Evolutionary conservation across 768 basidiomycete species (phyloP), one percentile per base, ranked within the genome.

Genomic region (Tricholoma terreum): DNA sequence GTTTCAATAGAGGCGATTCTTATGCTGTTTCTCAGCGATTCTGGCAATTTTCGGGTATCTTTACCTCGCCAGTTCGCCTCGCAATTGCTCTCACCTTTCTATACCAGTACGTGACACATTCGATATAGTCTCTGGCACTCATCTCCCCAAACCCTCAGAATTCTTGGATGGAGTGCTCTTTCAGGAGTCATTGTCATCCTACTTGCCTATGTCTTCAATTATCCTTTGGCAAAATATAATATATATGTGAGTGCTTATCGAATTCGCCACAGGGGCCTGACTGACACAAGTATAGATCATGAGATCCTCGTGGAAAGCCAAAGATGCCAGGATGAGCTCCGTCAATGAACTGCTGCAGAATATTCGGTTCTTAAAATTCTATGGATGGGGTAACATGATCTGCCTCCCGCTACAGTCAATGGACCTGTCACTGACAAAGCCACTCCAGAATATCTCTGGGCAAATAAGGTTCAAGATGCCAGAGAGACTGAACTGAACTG

Each of bases 271-370:
- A 22, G 30, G 17, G n/a, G 30, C 7, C 22, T 49, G 6, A 31
- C 3, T 49, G 30, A 49, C 15, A 31, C 30, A 33, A 10, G 15
- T 36, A 15, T 42, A 86, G 83, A 74, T 88, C 46, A 83, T 84
- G 12, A 73, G 80, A 50, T 69, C 77, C 8, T 79, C 79, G 12
- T 84, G 81, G 81, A 82, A 79, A 64, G 84, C 87, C 0, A 80
- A 83, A 56, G 91, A 93, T 66, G 70, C 68, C 17, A 73, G 90
- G 22, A 90, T 91, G 82, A 82, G 77, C 57, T 72, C 82, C 6
- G 87, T 91, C 54, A 89, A 89, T 61, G 91, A 92, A 65, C 73
- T 92, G 1, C 79, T 92, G 62, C 86, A 89, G 65, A 88, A 86
- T 59, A 83, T 89, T 56, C 77, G 85, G 11, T 87, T 87, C 65